Base-by-base conservation (phyloP, 345 rosid genomes). In the Turnera subulata region DNA sequence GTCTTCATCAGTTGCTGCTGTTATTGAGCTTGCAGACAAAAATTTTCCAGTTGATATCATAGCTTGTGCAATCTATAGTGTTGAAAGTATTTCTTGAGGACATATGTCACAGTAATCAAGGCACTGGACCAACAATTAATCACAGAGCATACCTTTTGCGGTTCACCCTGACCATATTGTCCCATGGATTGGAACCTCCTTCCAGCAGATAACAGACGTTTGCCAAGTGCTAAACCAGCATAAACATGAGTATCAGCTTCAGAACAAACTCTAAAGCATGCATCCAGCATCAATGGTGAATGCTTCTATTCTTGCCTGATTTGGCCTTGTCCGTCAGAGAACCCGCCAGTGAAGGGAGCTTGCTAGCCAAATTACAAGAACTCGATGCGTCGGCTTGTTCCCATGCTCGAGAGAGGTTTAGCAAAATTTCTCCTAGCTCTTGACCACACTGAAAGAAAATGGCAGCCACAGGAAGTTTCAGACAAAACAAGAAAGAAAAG, bases 121-220 rank as follows among this genome's bases (percentile, higher is more conserved):
- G 13, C 38, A 24, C 55, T 23, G n/a, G 40, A 52, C 17, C 24
- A 59, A 56, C 50, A 55, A 58, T 57, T 7, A 51, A 71, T 50
- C 45, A 39, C 8, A 22, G 26, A 55, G 60, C 32, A 26, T 80
- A 91, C 98, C 96, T 81, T 82, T 53, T 79, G 87, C 55, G 86
- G 66, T 73, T 92, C 98, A 59, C 98, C 98, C 74, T 84, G 77
- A 65, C 95, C 95, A 70, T 83, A 88, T 74, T 80, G 96, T 67
- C 98, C 98, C 92, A 88, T 88, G 46, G 91, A 74, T 38, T 79
- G 84, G 68, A 88, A 92, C 75, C 93, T 86, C 76, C 80, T 86
- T 49, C 98, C 98, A 38, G 93, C 78, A 61, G 93, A 69, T 57
- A 81, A 14, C 61, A 92, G 68, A 57, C 98, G 96, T 72, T 67